phyloP scores from a whole-genome alignment of 805 yeast genomes.

The Pichia kluyveri region DNA sequence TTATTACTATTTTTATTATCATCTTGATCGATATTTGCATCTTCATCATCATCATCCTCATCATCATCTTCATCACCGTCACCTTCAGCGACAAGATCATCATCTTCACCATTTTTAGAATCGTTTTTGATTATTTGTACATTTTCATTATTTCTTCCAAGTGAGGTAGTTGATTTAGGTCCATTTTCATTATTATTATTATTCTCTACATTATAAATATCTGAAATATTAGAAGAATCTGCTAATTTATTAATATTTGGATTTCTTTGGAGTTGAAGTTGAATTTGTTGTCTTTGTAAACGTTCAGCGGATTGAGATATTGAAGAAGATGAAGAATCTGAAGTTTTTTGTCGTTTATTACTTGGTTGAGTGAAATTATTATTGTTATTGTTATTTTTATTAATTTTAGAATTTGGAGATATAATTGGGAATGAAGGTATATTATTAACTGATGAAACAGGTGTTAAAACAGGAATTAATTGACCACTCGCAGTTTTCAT shows the following conservation, averaged over 20 bases:
- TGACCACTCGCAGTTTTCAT: constrained; percentile 1
- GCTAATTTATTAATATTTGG: background rate
- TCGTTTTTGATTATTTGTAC: background rate
- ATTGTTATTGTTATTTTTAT: background rate
- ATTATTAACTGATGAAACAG: background rate
- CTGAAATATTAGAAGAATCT: constrained; percentile 5
- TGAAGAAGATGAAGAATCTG: background rate
- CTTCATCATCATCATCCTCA: background rate
- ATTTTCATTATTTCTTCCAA: background rate
- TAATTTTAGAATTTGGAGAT: background rate
- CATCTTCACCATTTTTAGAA: background rate
- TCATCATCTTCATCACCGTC: background rate
- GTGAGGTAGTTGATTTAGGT: no score
- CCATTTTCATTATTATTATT: background rate
- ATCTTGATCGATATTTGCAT: background rate
- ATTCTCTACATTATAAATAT: background rate
- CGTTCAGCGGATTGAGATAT: background rate
- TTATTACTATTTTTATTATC: background rate
- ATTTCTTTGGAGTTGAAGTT: constrained; percentile 1
- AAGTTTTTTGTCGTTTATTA: constrained; percentile 1
- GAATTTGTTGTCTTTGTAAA: constrained; percentile 1
- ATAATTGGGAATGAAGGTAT: background rate
- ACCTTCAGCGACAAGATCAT: background rate
- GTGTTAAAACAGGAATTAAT: constrained; percentile 2
- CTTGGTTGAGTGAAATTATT: background rate